Evolutionary conservation across 139 green algal species (phyloP).

Genomic region (Closterium sp.): DNA sequence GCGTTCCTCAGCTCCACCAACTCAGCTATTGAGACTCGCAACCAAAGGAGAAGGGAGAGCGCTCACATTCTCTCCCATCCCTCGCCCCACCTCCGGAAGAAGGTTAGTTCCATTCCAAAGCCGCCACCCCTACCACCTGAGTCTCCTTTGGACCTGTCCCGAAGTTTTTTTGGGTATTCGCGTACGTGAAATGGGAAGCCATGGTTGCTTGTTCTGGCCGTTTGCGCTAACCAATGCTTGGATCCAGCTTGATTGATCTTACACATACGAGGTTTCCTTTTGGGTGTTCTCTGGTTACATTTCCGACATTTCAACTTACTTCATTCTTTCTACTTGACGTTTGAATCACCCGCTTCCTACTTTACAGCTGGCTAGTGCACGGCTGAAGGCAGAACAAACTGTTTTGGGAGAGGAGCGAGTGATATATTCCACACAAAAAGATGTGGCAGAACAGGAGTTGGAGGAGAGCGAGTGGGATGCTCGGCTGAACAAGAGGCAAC

Average conservation of each 20-base stretch:
- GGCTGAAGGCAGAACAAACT: neutral
- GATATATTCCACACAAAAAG: neutral
- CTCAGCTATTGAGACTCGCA: neutral
- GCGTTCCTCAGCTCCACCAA: neutral
- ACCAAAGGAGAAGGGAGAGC: neutral
- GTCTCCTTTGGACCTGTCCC: neutral
- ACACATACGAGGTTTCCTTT: no score
- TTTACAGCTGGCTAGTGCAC: neutral
- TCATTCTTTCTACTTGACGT: no score
- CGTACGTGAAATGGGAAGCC: no score
- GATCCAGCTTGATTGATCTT: no score
- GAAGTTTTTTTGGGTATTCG: neutral
- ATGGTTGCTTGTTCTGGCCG: no score
- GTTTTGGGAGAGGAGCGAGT: neutral
- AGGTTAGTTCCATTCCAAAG: neutral
- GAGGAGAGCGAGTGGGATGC: neutral
- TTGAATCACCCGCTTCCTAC: neutral
- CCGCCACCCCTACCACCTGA: neutral
- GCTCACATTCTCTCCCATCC: neutral
- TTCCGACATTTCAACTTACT: no score
- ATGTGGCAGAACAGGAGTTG: neutral
- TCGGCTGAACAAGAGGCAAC: neutral
- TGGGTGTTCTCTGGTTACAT: no score
- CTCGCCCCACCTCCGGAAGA: neutral
- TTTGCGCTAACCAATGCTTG: no score